Conservation (phyloP, 768 basidiomycete species). For the Tulasnella sp. region DNA sequence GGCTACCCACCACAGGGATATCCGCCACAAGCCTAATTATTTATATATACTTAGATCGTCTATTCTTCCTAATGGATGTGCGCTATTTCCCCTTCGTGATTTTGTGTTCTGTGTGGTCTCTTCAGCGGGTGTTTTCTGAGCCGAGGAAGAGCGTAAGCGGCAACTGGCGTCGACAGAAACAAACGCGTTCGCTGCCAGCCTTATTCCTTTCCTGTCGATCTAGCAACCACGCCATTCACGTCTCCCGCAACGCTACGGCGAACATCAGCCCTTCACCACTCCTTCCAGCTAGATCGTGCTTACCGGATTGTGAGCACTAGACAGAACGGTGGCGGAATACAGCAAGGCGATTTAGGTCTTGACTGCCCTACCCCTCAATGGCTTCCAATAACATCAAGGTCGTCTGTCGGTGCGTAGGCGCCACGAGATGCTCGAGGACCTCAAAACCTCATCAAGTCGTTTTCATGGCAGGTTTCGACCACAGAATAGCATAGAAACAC, state of each 20-base stretch:
- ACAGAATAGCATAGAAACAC: constrained; percentile 78
- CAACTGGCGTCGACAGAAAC: not conserved
- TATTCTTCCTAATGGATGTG: not conserved
- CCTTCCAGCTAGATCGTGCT: not conserved
- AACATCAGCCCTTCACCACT: not conserved
- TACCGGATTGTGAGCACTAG: not conserved
- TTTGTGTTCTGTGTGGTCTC: not conserved
- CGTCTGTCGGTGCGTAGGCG: constrained; percentile 77
- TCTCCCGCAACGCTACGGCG: not conserved
- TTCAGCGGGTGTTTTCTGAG: not conserved
- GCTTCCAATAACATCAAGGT: constrained; percentile 83
- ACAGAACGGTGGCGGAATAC: not conserved
- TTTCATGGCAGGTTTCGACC: constrained; percentile 71
- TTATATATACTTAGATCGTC: constrained; percentile 9
- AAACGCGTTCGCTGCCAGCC: not conserved
- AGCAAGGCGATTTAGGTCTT: not conserved
- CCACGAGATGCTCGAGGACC: not conserved
- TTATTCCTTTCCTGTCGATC: not conserved
- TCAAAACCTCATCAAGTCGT: not conserved
- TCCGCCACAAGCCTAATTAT: constrained; percentile 1
- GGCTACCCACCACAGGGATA: constrained; percentile 18
- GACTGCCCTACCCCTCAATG: constrained; percentile 9
- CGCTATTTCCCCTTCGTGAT: not conserved
- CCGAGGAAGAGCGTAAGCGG: not conserved
- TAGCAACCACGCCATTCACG: not conserved